Conservation (phyloP, 2,329 filamentous ascomycete species). For the Zymoseptoria passerinii region DNA sequence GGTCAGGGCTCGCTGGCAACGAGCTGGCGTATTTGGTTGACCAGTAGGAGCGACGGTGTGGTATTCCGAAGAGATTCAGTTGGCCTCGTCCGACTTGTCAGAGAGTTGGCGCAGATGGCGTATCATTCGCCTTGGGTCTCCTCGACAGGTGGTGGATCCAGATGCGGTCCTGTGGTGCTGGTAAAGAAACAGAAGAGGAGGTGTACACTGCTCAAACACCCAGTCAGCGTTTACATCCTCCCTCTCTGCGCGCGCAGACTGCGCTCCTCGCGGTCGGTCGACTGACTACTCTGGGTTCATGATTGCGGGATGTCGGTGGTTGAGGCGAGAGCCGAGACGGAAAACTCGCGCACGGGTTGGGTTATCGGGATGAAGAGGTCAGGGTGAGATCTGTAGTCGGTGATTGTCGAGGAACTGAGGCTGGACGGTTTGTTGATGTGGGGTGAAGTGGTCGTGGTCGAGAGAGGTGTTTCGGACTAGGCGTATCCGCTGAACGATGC, state of each 20-base stretch:
- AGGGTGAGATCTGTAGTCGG: neutral
- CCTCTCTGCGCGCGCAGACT: neutral
- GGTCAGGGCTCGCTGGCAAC: neutral
- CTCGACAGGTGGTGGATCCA: neutral
- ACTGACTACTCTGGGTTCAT: constrained; percentile 94
- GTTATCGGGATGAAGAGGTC: neutral
- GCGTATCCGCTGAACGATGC: too few species aligned
- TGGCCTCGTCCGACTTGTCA: neutral
- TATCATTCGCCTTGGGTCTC: neutral
- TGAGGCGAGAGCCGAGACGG: neutral
- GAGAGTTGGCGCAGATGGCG: neutral
- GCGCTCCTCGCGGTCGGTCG: neutral
- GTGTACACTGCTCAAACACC: neutral
- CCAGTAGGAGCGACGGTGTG: neutral
- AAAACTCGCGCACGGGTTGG: neutral
- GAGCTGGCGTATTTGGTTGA: neutral
- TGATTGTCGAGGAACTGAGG: neutral
- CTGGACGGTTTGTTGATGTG: neutral
- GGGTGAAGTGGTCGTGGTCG: neutral
- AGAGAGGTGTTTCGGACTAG: neutral
- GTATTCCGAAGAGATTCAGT: neutral
- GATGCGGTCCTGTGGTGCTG: neutral
- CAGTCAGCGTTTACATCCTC: constrained; percentile 8
- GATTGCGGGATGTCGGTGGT: constrained; percentile 16
- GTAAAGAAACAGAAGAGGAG: neutral